These are phyloP conservation scores for Brassica balearica DNA, from an alignment of 441 rosid genomes.

Conservation along the genomic window DNA sequence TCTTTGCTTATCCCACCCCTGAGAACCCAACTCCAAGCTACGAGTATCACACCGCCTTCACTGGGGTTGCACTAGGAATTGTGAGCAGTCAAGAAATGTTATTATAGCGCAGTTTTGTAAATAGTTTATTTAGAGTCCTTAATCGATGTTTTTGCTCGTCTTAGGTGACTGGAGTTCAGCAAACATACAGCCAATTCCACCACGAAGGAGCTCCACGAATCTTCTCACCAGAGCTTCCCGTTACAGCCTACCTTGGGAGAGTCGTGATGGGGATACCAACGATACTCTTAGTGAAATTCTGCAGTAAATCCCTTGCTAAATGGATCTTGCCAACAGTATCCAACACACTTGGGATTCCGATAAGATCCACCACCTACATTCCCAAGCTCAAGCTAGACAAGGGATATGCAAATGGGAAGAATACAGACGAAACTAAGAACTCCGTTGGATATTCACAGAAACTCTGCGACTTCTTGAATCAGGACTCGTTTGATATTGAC, in stretches of 20 bases:
- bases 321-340: slow-evolving; percentile 84
- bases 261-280: slow-evolving; percentile 81
- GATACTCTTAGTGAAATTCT: slow-evolving; percentile 82
- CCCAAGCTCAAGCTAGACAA: slow-evolving; percentile 54
- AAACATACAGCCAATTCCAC: slow-evolving; percentile 89
- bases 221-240: slow-evolving; percentile 58
- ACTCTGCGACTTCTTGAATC: slow-evolving; percentile 53
- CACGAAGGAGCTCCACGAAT: slow-evolving; percentile 75
- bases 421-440: slow-evolving; percentile 55
- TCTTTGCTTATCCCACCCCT: slow-evolving; percentile 97
- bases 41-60: slow-evolving; percentile 89
- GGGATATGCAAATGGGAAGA: slow-evolving; percentile 46
- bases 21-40: slow-evolving; percentile 95
- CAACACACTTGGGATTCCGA: slow-evolving; percentile 71
- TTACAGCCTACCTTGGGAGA: slow-evolving; percentile 54
- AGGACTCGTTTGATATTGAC: slow-evolving; percentile 77
- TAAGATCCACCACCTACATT: slow-evolving; percentile 71
- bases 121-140: slow-evolving; percentile 5
- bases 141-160: neutral
- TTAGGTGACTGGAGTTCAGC: slow-evolving; percentile 90
- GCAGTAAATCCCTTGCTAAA: slow-evolving; percentile 88
- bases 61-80: slow-evolving; percentile 89
- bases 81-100: slow-evolving; percentile 54
- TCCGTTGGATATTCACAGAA: slow-evolving; percentile 59
- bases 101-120: neutral